Evolutionary conservation across 106 monocot species (phyloP).

Genomic region (Hemerocallis citrina): DNA sequence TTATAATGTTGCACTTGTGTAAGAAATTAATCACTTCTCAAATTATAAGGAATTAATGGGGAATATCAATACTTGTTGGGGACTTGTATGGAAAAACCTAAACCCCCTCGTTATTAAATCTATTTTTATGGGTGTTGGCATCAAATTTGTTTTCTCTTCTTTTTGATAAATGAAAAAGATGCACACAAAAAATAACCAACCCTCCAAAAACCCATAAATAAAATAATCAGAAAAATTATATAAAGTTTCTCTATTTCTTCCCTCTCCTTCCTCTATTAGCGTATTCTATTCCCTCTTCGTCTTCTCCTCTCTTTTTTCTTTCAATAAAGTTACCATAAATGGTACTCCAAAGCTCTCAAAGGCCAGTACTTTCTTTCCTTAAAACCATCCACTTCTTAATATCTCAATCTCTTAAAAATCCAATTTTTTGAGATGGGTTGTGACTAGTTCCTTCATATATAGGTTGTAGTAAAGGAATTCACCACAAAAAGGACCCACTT

Average conservation of each 20-base stretch:
- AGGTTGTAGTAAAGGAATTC: background rate
- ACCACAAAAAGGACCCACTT: background rate
- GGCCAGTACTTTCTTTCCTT: background rate
- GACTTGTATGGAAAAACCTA: too few relatives aligned
- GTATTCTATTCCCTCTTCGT: background rate
- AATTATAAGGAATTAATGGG: too few relatives aligned
- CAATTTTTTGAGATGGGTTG: constrained; percentile 8
- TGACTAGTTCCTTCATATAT: background rate
- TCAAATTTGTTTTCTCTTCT: background rate
- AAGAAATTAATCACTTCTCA: too few relatives aligned
- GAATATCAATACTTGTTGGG: too few relatives aligned
- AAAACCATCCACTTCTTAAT: background rate
- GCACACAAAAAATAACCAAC: constrained; percentile 14
- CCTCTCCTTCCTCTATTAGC: background rate
- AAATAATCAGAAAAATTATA: constrained; percentile 7
- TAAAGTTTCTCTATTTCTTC: background rate
- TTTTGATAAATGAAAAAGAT: constrained; percentile 4
- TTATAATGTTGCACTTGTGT: too few relatives aligned
- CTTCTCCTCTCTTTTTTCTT: background rate
- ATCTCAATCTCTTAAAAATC: constrained; percentile 1
- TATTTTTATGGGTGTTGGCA: too few relatives aligned
- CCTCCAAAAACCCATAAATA: background rate
- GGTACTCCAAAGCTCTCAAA: too few relatives aligned
- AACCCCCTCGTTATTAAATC: too few relatives aligned
- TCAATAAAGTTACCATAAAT: background rate